Conservation (phyloP, 257 asterid genomes). For the Cordia subcordata region DNA sequence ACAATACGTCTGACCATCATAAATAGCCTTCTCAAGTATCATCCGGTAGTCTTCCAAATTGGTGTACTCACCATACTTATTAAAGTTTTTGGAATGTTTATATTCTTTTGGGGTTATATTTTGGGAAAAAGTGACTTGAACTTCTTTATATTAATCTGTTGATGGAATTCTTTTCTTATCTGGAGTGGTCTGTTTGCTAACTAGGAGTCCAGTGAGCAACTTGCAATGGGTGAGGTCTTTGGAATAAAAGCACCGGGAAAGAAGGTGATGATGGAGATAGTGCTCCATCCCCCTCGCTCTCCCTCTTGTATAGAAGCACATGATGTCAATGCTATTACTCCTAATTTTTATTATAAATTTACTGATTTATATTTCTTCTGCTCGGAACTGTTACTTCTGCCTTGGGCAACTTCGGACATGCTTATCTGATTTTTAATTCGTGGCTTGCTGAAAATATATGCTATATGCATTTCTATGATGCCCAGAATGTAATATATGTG, state of each 20-base stretch:
- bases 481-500: too few species aligned
- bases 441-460: too few species aligned
- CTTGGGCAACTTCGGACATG: background rate
- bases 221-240: conserved; percentile 93
- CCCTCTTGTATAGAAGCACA: background rate
- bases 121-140: background rate
- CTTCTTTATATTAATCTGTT: too few species aligned
- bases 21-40: conserved; percentile 84
- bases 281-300: background rate
- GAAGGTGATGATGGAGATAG: conserved; percentile 54
- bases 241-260: conserved; percentile 78
- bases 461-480: too few species aligned
- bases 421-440: too few species aligned
- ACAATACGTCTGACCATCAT: conserved; percentile 91
- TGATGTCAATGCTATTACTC: too few species aligned
- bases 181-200: background rate
- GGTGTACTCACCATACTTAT: conserved; percentile 8
- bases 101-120: background rate
- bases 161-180: too few species aligned
- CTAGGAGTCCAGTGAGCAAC: conserved; percentile 90
- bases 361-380: too few species aligned
- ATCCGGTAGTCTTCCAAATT: conserved; percentile 64
- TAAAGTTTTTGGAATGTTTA: background rate
- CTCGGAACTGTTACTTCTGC: too few species aligned
- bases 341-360: too few species aligned